These are phyloP conservation scores for Pleurotus eryngii DNA, from an alignment of 768 basidiomycete species.

Conservation along the genomic window DNA sequence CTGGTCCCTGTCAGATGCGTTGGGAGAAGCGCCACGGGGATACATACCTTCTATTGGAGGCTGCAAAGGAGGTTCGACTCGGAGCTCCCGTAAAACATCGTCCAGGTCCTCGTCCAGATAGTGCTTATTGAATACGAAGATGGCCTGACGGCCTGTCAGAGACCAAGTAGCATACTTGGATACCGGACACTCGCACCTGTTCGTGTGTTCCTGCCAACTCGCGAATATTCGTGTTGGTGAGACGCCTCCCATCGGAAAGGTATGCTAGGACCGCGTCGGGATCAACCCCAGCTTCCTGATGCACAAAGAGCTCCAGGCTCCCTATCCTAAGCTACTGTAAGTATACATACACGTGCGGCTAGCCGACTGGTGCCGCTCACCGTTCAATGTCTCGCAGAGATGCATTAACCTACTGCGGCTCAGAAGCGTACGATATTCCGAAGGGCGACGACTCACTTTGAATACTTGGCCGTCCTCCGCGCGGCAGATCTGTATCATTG, in stretches of 20 bases:
- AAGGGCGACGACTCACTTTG: slow-evolving; percentile 37
- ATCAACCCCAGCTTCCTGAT: slow-evolving; percentile 69
- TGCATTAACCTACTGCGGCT: slow-evolving; percentile 46
- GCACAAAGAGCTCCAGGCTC: slow-evolving; percentile 68
- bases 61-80: slow-evolving; percentile 57
- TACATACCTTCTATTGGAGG: slow-evolving; percentile 67
- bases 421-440: not conserved
- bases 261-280: slow-evolving; percentile 72
- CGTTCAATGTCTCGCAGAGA: slow-evolving; percentile 76
- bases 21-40: not conserved
- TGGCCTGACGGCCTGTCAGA: slow-evolving; percentile 37
- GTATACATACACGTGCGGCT: no score
- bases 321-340: slow-evolving; percentile 41
- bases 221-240: slow-evolving; percentile 67
- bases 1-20: slow-evolving; percentile 27
- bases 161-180: not conserved
- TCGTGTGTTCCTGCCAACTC: slow-evolving; percentile 74
- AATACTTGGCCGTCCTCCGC: slow-evolving; percentile 63
- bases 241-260: slow-evolving; percentile 73
- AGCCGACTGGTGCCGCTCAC: slow-evolving; percentile 30
- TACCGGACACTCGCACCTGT: slow-evolving; percentile 48
- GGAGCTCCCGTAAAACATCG: slow-evolving; percentile 63
- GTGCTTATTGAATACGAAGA: slow-evolving; percentile 83
- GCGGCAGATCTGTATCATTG: slow-evolving; percentile 62
- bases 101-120: slow-evolving; percentile 70